phyloP scores from a whole-genome alignment of 805 yeast genomes.

The Candida suzukii region DNA sequence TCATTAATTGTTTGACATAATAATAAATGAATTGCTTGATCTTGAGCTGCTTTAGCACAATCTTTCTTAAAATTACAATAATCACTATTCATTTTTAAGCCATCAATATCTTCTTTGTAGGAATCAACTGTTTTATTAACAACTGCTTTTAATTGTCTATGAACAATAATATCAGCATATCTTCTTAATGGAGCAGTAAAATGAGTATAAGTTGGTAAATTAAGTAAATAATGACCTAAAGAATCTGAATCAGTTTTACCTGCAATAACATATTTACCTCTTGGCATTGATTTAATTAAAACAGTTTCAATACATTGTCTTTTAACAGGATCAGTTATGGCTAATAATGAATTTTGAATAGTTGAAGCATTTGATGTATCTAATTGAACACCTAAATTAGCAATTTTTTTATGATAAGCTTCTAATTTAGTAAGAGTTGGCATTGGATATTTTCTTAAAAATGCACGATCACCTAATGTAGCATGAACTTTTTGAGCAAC shows the following conservation, averaged over 20 bases:
- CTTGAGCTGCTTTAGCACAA: slow-evolving; percentile 89
- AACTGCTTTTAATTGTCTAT: slow-evolving; percentile 76
- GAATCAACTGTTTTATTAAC: slow-evolving; percentile 36
- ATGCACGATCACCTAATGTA: slow-evolving; percentile 69
- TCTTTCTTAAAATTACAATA: slow-evolving; percentile 95
- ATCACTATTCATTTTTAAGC: slow-evolving; percentile 77
- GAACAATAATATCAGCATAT: slow-evolving; percentile 88
- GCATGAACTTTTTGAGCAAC: slow-evolving; percentile 78
- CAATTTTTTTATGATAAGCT: slow-evolving; percentile 65
- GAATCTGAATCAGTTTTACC: slow-evolving; percentile 79
- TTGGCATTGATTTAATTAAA: slow-evolving; percentile 70
- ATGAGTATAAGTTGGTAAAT: slow-evolving; percentile 83
- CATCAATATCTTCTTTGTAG: slow-evolving; percentile 49
- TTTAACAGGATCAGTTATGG: slow-evolving; percentile 51
- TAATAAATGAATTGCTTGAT: slow-evolving; percentile 84
- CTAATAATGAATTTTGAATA: slow-evolving; percentile 62
- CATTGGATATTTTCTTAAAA: slow-evolving; percentile 79
- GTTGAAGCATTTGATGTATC: slow-evolving; percentile 71
- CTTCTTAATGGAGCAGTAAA: slow-evolving; percentile 90
- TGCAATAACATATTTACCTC: slow-evolving; percentile 85
- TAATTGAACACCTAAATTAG: slow-evolving; percentile 55
- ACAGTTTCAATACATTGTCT: slow-evolving; percentile 75
- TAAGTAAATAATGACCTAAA: slow-evolving; percentile 73
- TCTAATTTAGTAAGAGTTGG: slow-evolving; percentile 81
- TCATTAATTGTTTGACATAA: slow-evolving; percentile 79